Percentiles rank a stretch among this genome's conserved stretches.
Conservation (phyloP, 164 flowering plant species). For the grape (Vitis vinifera) region DNA sequence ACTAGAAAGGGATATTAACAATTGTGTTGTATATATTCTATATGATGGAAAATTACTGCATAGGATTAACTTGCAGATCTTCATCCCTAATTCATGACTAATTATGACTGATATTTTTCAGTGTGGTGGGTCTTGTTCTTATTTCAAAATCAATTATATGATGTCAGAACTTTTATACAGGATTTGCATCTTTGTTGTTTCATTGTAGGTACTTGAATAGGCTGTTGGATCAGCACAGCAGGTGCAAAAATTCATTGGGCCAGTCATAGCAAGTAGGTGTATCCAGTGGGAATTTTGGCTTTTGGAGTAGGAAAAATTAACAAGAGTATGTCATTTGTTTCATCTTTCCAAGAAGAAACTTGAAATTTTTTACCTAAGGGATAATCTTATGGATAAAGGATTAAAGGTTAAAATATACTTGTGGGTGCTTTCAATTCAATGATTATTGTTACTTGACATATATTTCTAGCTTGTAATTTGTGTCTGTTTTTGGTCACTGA, state of each 20-base stretch:
- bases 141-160: no score
- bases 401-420: not conserved
- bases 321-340: constrained; percentile 1
- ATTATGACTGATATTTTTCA: no score
- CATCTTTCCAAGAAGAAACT: constrained; percentile 10
- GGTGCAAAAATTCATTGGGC: constrained; percentile 17
- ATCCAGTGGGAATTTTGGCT: constrained; percentile 5
- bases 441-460: not conserved
- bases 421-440: not conserved
- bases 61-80: no score
- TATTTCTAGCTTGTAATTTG: not conserved
- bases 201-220: constrained; percentile 45
- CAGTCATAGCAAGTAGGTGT: not conserved
- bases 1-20: no score
- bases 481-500: not conserved
- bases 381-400: no score
- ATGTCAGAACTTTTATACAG: no score
- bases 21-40: no score
- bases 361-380: not conserved
- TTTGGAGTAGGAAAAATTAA: constrained; percentile 4
- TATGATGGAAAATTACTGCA: no score
- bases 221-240: constrained; percentile 19
- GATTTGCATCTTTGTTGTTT: not conserved
- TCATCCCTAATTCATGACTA: no score
- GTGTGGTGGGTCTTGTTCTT: no score